Evolutionary conservation across 129 eudicot species (phyloP), one percentile per base, ranked within the genome.

Genomic region (Flaveria ramosissima): DNA sequence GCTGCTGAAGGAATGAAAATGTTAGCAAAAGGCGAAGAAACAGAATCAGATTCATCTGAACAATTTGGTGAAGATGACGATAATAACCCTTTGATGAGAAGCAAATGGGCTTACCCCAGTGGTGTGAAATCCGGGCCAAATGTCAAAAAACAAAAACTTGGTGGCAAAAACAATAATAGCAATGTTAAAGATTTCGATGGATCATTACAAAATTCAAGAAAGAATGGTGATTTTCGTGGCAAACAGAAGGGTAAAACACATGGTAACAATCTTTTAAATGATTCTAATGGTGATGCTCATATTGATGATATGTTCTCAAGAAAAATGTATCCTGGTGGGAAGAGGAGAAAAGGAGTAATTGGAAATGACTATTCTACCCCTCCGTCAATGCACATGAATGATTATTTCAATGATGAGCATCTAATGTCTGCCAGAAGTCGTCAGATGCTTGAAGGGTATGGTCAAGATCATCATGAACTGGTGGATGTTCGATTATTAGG

Each of bases 21-120:
- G 79, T 86, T 85, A 47, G 69, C 74, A 21, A 87, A 83, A 74
- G 83, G 84, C 50, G 99, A 89, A 65, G 97, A 95, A 63, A 95
- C 99, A 26, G 97, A 91, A 59, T 95, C 97, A 4, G 97, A 86
- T 85, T 95, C 99, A 45, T 95, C 99, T 14, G 89, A 80, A 74
- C 92, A 84, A 68, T 59, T 77, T 73, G 89, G 83, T 55, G 92
- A 83, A 3, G 91, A 85, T 64, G 96, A 77, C 13, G 95, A 86
- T 69, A 85, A 84, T 82, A 95, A 88, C 76, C 99, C 96, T 52
- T 72, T 89, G 78, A 89, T 95, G 96, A 92, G 96, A 89, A 92
- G 97, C 84, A 92, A 95, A 82, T 85, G 88, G 92, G 96, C 97
- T 42, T 85, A 84, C 67, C 97, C 92, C 23, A 68, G 82, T 57